These are phyloP conservation scores for Mycena galopus DNA, from an alignment of 768 basidiomycete genomes.

Conservation along the genomic window DNA sequence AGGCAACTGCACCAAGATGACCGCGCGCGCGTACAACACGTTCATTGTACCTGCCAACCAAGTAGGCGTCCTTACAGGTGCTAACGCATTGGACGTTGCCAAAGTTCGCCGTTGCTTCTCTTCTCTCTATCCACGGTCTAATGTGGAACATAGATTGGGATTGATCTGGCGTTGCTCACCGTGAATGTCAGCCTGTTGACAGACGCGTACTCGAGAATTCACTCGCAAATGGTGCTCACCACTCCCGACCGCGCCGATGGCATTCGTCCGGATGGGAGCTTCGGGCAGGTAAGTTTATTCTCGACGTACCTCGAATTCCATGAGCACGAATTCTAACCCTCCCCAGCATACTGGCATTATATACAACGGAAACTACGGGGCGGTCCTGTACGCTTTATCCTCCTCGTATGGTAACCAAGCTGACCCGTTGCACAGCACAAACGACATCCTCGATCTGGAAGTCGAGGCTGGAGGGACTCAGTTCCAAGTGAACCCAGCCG, in stretches of 20 bases:
- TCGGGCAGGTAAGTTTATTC: slow-evolving; percentile 47
- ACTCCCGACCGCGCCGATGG: slow-evolving; percentile 68
- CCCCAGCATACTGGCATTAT: slow-evolving; percentile 70
- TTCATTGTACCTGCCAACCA: slow-evolving; percentile 59
- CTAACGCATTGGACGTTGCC: slow-evolving; percentile 76
- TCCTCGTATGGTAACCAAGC: not conserved
- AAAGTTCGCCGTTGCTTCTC: slow-evolving; percentile 39
- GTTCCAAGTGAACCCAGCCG: slow-evolving; percentile 60
- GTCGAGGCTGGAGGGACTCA: slow-evolving; percentile 70
- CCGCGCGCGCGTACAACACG: slow-evolving; percentile 61
- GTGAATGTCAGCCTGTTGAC: slow-evolving; percentile 59
- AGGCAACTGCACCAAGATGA: slow-evolving; percentile 63
- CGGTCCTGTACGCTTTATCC: slow-evolving; percentile 54
- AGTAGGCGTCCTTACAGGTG: slow-evolving; percentile 68
- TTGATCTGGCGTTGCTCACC: slow-evolving; percentile 61
- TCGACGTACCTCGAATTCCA: not conserved
- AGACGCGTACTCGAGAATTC: slow-evolving; percentile 64
- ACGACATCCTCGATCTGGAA: slow-evolving; percentile 74
- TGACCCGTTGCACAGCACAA: slow-evolving; percentile 56
- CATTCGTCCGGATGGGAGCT: slow-evolving; percentile 66
- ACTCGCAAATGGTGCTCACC: slow-evolving; percentile 65
- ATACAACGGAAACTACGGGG: slow-evolving; percentile 81
- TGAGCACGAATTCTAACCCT: not conserved
- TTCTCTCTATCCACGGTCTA: not conserved
- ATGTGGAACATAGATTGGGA: slow-evolving; percentile 54